Evolutionary conservation across 768 basidiomycete species (phyloP), one percentile per base, ranked within the genome.

Genomic region (Suillus cothurnatus): DNA sequence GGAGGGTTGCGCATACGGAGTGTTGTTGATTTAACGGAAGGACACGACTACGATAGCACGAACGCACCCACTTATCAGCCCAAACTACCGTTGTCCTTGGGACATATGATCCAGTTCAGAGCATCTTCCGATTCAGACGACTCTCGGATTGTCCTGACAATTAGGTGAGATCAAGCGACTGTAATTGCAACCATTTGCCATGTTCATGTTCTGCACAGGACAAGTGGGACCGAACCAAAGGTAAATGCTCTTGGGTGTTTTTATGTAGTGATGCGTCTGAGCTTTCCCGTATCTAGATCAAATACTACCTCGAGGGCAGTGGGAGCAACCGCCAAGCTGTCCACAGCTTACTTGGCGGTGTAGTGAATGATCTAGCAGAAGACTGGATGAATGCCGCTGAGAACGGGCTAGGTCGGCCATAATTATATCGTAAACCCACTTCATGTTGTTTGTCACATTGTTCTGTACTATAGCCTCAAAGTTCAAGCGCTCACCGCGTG

Each of bases 211-310:
- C 43, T 59, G 23, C 65, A 31, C 39, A 90, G 94, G 62, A 95
- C 94, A 34, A 93, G 92, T 69, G 94, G 94, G 23, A 96, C 94
- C 17, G 94, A 95, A 70, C 94, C 94, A 0, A 95, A 95, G 86
- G 92, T 91, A 71, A 38, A 67, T 34, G 36, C 4, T 31, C 19
- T 28, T 14, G 23, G 17, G 9, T 47, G 7, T 36, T 15, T 32
- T 23, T 9, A 4, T 15, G 4, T 36, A 41, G n/a, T 4, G 17
- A 61, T n/a, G 28, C n/a, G 64, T 26, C 60, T 47, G 50, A 36
- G 3, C 9, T 23, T 31, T 12, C 52, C 67, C 39, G 67, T 15
- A 38, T 61, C 6, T 41, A 83, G 91, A 92, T 95, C 78, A 96
- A 96, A 73, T 94, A 91, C 74, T 96, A 96, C 72, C 79, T 95